Percentiles rank a stretch among this genome's conserved stretches.
Conservation (phyloP, 169 alveolate species). For the Besnoitia besnoiti region DNA sequence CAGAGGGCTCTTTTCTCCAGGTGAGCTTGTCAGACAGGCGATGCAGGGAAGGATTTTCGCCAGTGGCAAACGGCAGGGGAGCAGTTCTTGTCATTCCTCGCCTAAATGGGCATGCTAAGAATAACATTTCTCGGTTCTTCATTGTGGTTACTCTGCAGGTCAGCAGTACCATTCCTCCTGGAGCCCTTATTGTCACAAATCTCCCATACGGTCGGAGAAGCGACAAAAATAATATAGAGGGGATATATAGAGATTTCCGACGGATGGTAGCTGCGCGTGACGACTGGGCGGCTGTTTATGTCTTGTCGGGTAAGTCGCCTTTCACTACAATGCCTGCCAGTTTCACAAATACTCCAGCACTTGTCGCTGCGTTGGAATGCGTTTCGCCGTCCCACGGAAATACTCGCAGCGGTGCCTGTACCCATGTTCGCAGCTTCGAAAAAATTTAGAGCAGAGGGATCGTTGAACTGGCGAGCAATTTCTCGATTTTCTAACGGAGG, state of each 20-base stretch:
- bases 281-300: constrained; percentile 44
- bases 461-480: constrained; percentile 31
- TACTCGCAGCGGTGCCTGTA: too few species aligned
- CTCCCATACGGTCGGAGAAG: constrained; percentile 14
- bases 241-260: constrained; percentile 6
- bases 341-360: too few species aligned
- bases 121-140: background rate
- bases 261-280: constrained; percentile 28
- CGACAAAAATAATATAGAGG: background rate
- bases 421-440: constrained; percentile 34
- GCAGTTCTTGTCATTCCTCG: too few species aligned
- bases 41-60: too few species aligned
- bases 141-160: background rate
- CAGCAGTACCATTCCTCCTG: background rate
- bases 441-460: constrained; percentile 14
- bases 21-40: background rate
- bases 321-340: too few species aligned
- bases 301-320: constrained; percentile 25
- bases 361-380: too few species aligned
- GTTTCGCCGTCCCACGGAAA: too few species aligned
- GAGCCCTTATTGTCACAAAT: constrained; percentile 4
- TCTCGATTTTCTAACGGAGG: constrained; percentile 45
- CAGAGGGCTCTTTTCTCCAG: constrained; percentile 4
- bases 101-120: background rate
- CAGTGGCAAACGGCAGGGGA: too few species aligned